A percentile compares a stretch with the other conserved stretches of the same genome.
These are phyloP conservation scores for Dioszegia hungarica DNA, from an alignment of 768 basidiomycete genomes.

Conservation along the genomic window DNA sequence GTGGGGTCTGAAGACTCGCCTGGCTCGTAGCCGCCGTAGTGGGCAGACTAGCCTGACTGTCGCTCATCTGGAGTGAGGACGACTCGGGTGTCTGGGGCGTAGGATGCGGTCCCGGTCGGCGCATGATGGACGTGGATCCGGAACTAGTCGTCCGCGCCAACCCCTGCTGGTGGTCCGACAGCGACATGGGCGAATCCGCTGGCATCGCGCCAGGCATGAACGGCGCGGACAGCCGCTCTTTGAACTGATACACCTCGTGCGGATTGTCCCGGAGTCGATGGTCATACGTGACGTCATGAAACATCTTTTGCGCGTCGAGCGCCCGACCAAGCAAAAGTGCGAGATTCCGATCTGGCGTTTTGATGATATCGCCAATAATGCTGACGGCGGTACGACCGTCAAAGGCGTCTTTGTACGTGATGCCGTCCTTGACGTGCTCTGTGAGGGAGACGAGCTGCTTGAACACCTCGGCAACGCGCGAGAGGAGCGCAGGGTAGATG, in stretches of 20 bases:
- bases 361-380: constrained; percentile 95
- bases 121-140: neutral
- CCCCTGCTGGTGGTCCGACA: constrained; percentile 27
- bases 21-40: constrained; percentile 30
- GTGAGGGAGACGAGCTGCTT: constrained; percentile 68
- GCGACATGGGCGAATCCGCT: constrained; percentile 31
- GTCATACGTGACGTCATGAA: constrained; percentile 98
- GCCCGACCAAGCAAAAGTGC: constrained; percentile 92
- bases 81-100: constrained; percentile 16
- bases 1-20: neutral
- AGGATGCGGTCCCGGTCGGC: neutral
- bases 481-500: constrained; percentile 93
- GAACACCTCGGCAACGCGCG: constrained; percentile 90
- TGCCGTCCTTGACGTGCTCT: constrained; percentile 86
- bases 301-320: constrained; percentile 95
- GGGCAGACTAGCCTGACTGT: constrained; percentile 21
- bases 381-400: constrained; percentile 96
- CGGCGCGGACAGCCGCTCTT: constrained; percentile 72
- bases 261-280: constrained; percentile 86
- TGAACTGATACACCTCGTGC: constrained; percentile 88
- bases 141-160: constrained; percentile 8
- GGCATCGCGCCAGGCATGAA: constrained; percentile 56
- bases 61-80: constrained; percentile 21
- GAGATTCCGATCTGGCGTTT: constrained; percentile 93
- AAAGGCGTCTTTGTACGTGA: constrained; percentile 93